Evolutionary conservation across 129 eudicot species (phyloP), one percentile per base, ranked within the genome.

Genomic region (Scalesia atractyloides): DNA sequence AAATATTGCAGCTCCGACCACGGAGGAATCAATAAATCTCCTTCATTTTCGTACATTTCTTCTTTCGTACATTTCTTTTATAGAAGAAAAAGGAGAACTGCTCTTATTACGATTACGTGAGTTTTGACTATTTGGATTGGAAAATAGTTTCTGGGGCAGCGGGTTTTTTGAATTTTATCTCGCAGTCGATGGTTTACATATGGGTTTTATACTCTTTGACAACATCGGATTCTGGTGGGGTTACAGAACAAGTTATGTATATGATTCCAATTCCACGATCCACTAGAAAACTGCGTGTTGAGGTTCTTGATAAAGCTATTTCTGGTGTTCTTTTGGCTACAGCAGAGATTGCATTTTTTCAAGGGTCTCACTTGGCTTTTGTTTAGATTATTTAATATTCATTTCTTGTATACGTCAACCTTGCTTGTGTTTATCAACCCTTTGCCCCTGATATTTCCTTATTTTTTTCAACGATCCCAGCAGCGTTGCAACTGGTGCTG

Each of bases 171-270:
- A 88, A 88, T 50, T 95, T 95, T 44, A 72, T 95, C 1, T 95
- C 97, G 7, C 97, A 95, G 56, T 81, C 85, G 0, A 88, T 90
- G 89, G 84, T 95, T 64, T 95, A 90, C 82, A 80, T 88, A 43
- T 88, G 97, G 99, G 96, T 95, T 75, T 80, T 90, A 69, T 95
- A 86, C 72, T 90, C 88, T 53, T 75, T 95, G 14, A 95, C 90
- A 73, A 95, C 99, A 16, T 88, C 97, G 0, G 87, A 95, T 17
- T 88, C 97, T 3, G 97, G 99, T 14, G 99, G 99, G n/a, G 99
- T 88, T n/a, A 95, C 99, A 1, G 94, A 95, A 66, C 97, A 95
- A 66, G 99, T 84, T 36, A 82, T 95, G 84, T 58, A 60, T 37
- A 72, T 95, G 97, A 57, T 95, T 67, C 97, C 96, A 1, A 83